Evolutionary conservation across 352 stramenopile species (phyloP), one percentile per base, ranked within the genome.

Genomic region (Pythium rhizo-oryzae): DNA sequence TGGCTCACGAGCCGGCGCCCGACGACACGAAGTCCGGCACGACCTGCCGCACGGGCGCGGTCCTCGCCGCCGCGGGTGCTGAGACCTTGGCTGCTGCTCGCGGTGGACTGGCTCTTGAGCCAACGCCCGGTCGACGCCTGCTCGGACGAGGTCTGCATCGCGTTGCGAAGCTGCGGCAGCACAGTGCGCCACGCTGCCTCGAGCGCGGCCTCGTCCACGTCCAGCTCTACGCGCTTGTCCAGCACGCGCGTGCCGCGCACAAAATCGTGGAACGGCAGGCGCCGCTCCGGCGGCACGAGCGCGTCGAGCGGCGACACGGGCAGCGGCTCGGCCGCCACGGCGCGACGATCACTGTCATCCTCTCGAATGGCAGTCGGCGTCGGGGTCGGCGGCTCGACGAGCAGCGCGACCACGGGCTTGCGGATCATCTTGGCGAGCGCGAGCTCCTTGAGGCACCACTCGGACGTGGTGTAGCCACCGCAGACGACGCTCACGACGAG

Each of bases 381-480:
- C n/a, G 35, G n/a, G 35, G 12, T 41, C 13, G 44, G 43, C 21
- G 35, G 51, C 43, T 67, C 72, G 19, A 65, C 74, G 23, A 73
- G 44, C 23, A 78, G 65, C n/a, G 56, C 63, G 44, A 63, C 37
- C 43, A 78, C 84, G 77, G 81, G 82, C 61, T 89, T 92, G 12
- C 83, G 77, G 25, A 91, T 75, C 37, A 84, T 67, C 65, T 92
- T 93, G 18, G 87, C 87, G 11, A 93, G 80, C 7, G 87, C 87
- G 2, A 94, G 76, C 53, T 94, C 87, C 41, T 93, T 93, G 19
- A 94, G 71, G 70, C 87, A 94, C 82, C 84, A 92, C 59, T 92
- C 79, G 13, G 86, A 94, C 39, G 80, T 83, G 8, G 81, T 82
- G 69, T 93, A 94, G 0, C 81, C 81, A 21, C 87, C 82, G 52